These are phyloP conservation scores for Corylus avellana DNA, from an alignment of 306 rosid species.

Conservation along the genomic window DNA sequence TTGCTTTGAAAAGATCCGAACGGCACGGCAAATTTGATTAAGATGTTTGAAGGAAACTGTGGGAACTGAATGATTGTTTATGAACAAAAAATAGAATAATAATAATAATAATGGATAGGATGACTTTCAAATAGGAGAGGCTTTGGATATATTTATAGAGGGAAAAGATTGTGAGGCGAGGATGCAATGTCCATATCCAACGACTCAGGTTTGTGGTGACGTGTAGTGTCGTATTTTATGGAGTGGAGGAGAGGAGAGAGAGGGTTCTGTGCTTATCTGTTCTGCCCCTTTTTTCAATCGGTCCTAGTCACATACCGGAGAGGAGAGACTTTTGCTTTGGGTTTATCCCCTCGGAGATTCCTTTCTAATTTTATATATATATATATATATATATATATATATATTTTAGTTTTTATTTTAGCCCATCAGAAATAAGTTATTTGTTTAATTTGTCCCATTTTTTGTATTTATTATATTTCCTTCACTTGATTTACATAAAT, in stretches of 20 bases:
- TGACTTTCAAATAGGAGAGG: not conserved
- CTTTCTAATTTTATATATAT: not conserved
- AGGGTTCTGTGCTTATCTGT: constrained; percentile 33
- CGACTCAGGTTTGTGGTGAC: constrained; percentile 38
- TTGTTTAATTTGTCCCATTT: not conserved
- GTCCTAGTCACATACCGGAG: constrained; percentile 19
- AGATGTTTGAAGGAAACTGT: constrained; percentile 13
- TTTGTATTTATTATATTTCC: no score
- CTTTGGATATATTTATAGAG: constrained; percentile 12
- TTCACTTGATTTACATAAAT: no score
- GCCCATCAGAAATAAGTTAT: not conserved
- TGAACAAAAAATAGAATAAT: not conserved
- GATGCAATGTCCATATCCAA: constrained; percentile 52
- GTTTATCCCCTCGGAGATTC: constrained; percentile 21
- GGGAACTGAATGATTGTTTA: not conserved
- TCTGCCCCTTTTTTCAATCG: constrained; percentile 11
- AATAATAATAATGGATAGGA: not conserved
- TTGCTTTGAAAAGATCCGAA: constrained; percentile 28
- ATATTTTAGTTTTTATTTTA: not conserved
- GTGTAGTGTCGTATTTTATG: constrained; percentile 32
- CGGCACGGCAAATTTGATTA: constrained; percentile 34
- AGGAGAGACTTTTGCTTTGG: constrained; percentile 19
- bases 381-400: not conserved
- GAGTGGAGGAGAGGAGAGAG: not conserved
- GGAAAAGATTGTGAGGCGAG: constrained; percentile 3